Conservation (phyloP, 2,329 filamentous ascomycete genomes). For the Aspergillus sp. region DNA sequence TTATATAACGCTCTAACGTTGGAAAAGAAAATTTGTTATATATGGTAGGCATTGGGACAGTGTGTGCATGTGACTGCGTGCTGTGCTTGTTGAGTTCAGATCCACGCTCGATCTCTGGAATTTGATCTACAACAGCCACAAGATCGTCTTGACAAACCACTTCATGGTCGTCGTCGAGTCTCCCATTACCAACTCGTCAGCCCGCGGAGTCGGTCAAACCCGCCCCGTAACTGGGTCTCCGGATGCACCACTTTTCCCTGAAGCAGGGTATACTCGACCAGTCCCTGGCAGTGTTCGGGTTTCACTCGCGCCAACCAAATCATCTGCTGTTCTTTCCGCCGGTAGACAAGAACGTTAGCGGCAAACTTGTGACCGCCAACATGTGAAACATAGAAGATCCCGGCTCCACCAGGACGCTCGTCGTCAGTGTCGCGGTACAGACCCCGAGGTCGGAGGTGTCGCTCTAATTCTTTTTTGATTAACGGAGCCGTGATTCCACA, state of each 20-base stretch:
- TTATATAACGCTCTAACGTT: not conserved
- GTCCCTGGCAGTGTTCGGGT: constrained; percentile 84
- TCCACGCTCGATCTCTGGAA: too few relatives aligned
- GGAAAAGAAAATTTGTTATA: too few relatives aligned
- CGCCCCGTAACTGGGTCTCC: constrained; percentile 74
- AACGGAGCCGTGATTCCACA: constrained; percentile 87
- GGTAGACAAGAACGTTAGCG: constrained; percentile 86
- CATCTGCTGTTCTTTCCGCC: constrained; percentile 47
- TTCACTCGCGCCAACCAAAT: constrained; percentile 87
- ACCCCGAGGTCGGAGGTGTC: constrained; percentile 75
- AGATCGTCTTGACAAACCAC: too few relatives aligned
- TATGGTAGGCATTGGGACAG: too few relatives aligned
- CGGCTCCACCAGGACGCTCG: constrained; percentile 77
- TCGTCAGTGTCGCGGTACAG: constrained; percentile 80
- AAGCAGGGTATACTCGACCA: constrained; percentile 79
- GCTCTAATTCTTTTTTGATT: constrained; percentile 74
- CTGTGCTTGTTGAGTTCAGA: too few relatives aligned
- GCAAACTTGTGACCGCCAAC: constrained; percentile 93
- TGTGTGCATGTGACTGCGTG: too few relatives aligned
- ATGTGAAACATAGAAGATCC: constrained; percentile 88
- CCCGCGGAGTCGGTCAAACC: constrained; percentile 73
- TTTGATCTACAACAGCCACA: too few relatives aligned
- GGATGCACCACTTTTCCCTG: constrained; percentile 90
- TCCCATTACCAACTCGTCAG: constrained; percentile 59
- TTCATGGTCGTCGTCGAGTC: not conserved